These are phyloP conservation scores for Clitopilus passeckerianus DNA, from an alignment of 768 basidiomycete species.

Conservation along the genomic window DNA sequence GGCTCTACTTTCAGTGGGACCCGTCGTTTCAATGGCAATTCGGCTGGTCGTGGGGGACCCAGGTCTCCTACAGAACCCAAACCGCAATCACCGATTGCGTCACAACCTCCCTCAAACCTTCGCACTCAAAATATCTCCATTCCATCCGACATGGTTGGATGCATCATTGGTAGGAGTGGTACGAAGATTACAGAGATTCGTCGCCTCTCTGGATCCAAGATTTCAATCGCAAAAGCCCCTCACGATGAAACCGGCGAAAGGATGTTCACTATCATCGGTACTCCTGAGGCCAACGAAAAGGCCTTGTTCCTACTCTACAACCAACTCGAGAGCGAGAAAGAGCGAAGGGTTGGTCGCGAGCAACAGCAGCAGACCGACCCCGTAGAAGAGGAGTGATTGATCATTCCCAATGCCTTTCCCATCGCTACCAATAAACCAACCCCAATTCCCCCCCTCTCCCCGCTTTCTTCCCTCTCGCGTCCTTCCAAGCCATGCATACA, in stretches of 20 bases:
- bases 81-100: constrained; percentile 43
- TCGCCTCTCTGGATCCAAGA: constrained; percentile 94
- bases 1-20: constrained; percentile 35
- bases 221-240: constrained; percentile 98
- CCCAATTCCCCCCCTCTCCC: not conserved
- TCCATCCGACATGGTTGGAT: constrained; percentile 98
- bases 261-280: constrained; percentile 99
- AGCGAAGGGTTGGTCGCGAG: constrained; percentile 82
- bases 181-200: constrained; percentile 99
- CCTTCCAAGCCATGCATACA: constrained; percentile 2
- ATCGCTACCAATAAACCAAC: not conserved
- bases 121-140: constrained; percentile 99
- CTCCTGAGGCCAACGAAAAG: constrained; percentile 95
- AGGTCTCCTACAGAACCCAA: constrained; percentile 40
- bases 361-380: constrained; percentile 28
- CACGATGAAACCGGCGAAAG: constrained; percentile 99
- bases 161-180: constrained; percentile 93
- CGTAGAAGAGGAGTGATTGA: constrained; percentile 20
- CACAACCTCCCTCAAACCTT: constrained; percentile 70
- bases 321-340: constrained; percentile 95
- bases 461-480: constrained; percentile 3
- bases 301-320: constrained; percentile 96
- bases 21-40: constrained; percentile 67
- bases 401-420: not conserved
- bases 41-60: constrained; percentile 35